These are phyloP conservation scores for Tardiomyces digboiensis DNA, from an alignment of 1,139 yeast genomes.

Conservation along the genomic window DNA sequence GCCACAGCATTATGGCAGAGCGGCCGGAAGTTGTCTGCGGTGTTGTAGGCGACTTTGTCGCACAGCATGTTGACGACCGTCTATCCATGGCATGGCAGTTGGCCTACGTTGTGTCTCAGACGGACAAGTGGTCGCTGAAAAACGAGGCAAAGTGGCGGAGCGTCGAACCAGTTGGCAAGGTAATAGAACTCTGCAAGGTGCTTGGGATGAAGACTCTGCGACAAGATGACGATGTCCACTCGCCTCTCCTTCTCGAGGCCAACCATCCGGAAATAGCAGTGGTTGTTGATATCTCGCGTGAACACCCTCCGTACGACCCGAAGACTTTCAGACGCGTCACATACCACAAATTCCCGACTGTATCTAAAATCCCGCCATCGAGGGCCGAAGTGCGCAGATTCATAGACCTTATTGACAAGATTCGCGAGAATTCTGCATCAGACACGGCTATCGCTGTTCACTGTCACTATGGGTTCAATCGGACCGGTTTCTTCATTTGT, in stretches of 20 bases:
- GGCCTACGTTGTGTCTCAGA: conserved; percentile 38
- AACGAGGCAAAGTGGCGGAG: conserved; percentile 66
- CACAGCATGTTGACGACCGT: conserved; percentile 31
- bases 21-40: conserved; percentile 63
- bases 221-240: conserved; percentile 52
- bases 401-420: conserved; percentile 42
- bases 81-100: conserved; percentile 59
- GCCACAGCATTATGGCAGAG: conserved; percentile 56
- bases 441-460: conserved; percentile 49
- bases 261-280: conserved; percentile 43
- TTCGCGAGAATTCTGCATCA: conserved; percentile 23
- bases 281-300: conserved; percentile 66
- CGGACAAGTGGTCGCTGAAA: conserved; percentile 70
- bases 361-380: conserved; percentile 70
- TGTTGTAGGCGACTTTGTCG: conserved; percentile 48
- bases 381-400: conserved; percentile 48
- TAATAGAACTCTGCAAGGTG: conserved; percentile 40
- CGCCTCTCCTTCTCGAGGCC: conserved; percentile 45
- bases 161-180: conserved; percentile 37
- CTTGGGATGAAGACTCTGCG: conserved; percentile 71
- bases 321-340: conserved; percentile 40
- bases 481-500: conserved; percentile 69
- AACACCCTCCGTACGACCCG: conserved; percentile 69
- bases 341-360: conserved; percentile 69
- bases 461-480: conserved; percentile 75